Conservation (phyloP, 176 grass and related monocot species). For the Lolium multiflorum region DNA sequence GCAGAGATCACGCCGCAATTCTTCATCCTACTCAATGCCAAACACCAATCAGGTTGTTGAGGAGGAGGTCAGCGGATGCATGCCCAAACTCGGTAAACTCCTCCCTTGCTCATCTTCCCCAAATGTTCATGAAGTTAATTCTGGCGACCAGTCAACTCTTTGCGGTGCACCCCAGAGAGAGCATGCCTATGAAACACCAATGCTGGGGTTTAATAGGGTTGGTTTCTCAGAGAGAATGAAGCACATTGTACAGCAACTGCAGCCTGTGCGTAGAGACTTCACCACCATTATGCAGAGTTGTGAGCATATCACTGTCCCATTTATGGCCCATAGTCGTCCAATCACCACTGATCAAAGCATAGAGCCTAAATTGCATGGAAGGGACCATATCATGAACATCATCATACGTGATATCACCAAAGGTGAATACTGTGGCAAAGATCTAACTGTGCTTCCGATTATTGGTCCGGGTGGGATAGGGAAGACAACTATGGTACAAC, state of each 20-base stretch:
- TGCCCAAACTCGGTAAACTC: background rate
- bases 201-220: background rate
- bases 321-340: background rate
- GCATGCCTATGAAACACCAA: background rate
- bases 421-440: background rate
- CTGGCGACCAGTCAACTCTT: too few relatives aligned
- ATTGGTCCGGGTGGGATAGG: constrained; percentile 51
- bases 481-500: constrained; percentile 52
- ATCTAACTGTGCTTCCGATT: constrained; percentile 38
- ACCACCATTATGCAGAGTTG: background rate
- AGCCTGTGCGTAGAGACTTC: background rate
- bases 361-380: constrained; percentile 38
- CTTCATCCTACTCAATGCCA: too few relatives aligned
- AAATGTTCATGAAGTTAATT: too few relatives aligned
- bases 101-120: background rate
- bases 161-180: background rate
- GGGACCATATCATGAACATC: background rate
- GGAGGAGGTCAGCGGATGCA: too few relatives aligned
- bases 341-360: background rate
- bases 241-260: background rate
- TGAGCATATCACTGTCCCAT: background rate
- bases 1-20: too few relatives aligned
- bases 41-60: too few relatives aligned
- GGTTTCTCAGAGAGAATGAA: background rate
- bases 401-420: background rate